These are phyloP conservation scores for Claviceps arundinis DNA, from an alignment of 2,329 filamentous ascomycete genomes.

Conservation along the genomic window DNA sequence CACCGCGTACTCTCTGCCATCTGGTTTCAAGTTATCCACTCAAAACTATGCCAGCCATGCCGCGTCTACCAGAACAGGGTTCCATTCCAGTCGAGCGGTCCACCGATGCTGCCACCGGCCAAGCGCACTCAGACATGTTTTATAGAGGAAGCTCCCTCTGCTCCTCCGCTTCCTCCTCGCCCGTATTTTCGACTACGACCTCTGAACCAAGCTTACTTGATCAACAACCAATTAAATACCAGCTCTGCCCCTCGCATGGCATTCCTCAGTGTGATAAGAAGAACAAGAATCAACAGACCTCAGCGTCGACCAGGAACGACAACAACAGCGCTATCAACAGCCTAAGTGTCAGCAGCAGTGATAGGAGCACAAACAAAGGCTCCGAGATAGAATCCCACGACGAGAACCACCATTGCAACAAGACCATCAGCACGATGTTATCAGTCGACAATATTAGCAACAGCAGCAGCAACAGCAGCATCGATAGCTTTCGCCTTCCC, in stretches of 20 bases:
- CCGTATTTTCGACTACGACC: neutral
- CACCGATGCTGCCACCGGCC: neutral
- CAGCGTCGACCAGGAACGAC: constrained; percentile 2
- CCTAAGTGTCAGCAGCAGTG: neutral
- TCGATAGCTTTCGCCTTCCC: constrained; percentile 11
- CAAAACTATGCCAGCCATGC: constrained; percentile 6
- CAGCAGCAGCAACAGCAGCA: constrained; percentile 8
- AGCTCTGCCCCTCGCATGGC: constrained; percentile 1
- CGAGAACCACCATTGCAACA: constrained; percentile 8
- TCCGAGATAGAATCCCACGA: neutral
- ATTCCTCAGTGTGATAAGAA: neutral
- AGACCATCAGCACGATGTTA: constrained; percentile 16
- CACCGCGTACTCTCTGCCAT: neutral
- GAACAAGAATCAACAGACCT: constrained; percentile 1
- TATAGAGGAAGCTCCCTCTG: constrained; percentile 12
- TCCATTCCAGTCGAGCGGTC: constrained; percentile 10
- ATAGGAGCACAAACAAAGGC: neutral
- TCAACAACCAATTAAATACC: constrained; percentile 3
- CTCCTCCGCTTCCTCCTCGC: constrained; percentile 4
- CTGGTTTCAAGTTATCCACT: neutral
- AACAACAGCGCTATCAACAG: neutral
- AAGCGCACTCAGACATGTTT: constrained; percentile 2
- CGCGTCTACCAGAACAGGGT: constrained; percentile 7
- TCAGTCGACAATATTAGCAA: constrained; percentile 12
- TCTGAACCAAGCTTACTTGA: constrained; percentile 1